These are phyloP conservation scores for Aristolochia fimbriata DNA, from an alignment of 164 flowering plant species.

Conservation along the genomic window DNA sequence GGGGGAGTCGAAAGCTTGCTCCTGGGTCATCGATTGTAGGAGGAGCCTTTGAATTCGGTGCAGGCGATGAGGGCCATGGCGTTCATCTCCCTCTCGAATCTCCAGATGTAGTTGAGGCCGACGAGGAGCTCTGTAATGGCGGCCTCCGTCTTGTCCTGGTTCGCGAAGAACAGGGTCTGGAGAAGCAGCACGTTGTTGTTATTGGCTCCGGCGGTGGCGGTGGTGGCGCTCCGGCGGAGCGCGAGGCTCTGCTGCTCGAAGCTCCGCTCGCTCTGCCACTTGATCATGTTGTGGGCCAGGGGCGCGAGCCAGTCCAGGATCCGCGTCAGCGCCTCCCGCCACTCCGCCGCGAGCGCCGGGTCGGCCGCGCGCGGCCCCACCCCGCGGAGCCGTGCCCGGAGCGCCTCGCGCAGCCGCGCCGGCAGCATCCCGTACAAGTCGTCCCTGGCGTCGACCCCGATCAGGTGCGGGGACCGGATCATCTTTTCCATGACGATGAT, in stretches of 20 bases:
- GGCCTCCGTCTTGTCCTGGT: constrained; percentile 78
- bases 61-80: constrained; percentile 70
- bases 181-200: constrained; percentile 62
- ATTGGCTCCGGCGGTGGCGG: constrained; percentile 13
- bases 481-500: constrained; percentile 82
- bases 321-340: constrained; percentile 69
- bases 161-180: constrained; percentile 76
- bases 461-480: constrained; percentile 69
- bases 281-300: constrained; percentile 82
- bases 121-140: constrained; percentile 90
- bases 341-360: constrained; percentile 62
- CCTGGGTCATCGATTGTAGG: too few relatives aligned
- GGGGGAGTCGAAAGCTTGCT: too few relatives aligned
- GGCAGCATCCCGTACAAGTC: constrained; percentile 86
- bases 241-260: constrained; percentile 67
- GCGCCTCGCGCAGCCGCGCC: constrained; percentile 40
- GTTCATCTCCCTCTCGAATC: constrained; percentile 88
- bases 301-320: constrained; percentile 83
- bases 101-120: constrained; percentile 91
- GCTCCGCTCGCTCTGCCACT: constrained; percentile 93
- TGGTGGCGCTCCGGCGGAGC: constrained; percentile 26
- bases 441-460: constrained; percentile 78
- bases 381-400: constrained; percentile 60
- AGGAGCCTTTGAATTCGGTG: constrained; percentile 27
- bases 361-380: constrained; percentile 70